phyloP scores from a whole-genome alignment of 768 basidiomycete species.

The Paxillus ammoniavirescens region DNA sequence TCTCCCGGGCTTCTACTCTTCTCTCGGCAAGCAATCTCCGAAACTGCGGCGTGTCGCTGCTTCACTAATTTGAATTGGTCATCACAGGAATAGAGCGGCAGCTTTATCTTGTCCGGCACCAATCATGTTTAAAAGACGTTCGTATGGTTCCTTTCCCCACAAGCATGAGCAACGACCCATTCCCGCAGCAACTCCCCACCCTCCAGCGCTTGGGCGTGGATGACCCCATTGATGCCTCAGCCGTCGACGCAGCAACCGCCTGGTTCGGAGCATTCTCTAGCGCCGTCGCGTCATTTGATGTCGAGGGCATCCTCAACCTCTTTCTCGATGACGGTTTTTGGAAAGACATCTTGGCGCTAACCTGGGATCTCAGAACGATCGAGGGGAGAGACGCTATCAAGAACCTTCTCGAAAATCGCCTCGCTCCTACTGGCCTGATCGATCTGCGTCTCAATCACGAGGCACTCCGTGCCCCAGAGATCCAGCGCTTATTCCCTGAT shows the following conservation, averaged over 20 bases:
- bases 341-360: constrained; percentile 53
- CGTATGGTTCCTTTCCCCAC: not conserved
- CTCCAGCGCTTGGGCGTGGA: constrained; percentile 26
- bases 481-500: constrained; percentile 49
- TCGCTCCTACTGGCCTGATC: constrained; percentile 23
- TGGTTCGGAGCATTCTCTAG: constrained; percentile 26
- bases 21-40: too few relatives aligned
- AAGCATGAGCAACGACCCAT: constrained; percentile 17
- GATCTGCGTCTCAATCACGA: constrained; percentile 19
- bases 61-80: too few relatives aligned
- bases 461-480: constrained; percentile 23
- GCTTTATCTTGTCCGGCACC: not conserved
- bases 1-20: too few relatives aligned
- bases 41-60: too few relatives aligned
- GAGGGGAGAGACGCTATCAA: constrained; percentile 37
- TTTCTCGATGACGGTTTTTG: constrained; percentile 38
- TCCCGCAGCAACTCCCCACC: constrained; percentile 29
- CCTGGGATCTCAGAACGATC: constrained; percentile 56
- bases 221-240: constrained; percentile 18
- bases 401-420: constrained; percentile 39
- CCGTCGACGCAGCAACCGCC: constrained; percentile 18
- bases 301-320: constrained; percentile 20
- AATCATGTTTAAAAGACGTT: not conserved
- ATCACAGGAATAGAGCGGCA: too few relatives aligned
- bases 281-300: constrained; percentile 18